These are phyloP conservation scores for Cutaneotrichosporon arboriforme DNA, from an alignment of 1,284 basidiomycete species.

Conservation along the genomic window DNA sequence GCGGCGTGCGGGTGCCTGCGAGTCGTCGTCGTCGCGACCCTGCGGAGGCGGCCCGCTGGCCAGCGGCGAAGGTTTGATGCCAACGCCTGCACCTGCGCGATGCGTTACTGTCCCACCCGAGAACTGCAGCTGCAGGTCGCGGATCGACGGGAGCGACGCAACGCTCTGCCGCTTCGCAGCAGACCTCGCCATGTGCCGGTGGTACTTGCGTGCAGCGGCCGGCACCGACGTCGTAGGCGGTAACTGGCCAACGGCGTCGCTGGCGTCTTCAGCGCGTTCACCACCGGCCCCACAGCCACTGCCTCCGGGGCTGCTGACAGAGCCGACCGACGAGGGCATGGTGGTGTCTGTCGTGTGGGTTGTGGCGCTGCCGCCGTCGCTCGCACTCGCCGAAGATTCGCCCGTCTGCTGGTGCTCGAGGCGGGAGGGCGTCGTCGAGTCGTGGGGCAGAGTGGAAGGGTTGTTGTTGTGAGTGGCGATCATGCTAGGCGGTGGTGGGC, in stretches of 20 bases:
- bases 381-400: background rate
- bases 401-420: background rate
- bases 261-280: no score
- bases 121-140: constrained; percentile 44
- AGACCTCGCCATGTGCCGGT: constrained; percentile 37
- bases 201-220: constrained; percentile 17
- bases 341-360: constrained; percentile 1
- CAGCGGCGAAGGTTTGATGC: constrained; percentile 22
- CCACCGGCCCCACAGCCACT: no score
- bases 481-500: background rate
- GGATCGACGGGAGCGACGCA: constrained; percentile 44
- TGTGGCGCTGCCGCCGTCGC: background rate
- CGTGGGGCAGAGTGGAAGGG: background rate
- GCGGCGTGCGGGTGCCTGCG: background rate
- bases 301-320: no score
- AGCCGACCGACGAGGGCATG: background rate
- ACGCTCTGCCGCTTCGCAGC: constrained; percentile 46
- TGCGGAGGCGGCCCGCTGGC: constrained; percentile 23
- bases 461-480: background rate
- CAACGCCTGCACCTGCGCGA: constrained; percentile 33
- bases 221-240: no score
- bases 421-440: background rate
- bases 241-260: no score
- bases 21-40: constrained; percentile 31
- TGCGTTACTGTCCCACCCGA: constrained; percentile 33